Evolutionary conservation across 1,284 basidiomycete species (phyloP), one percentile per base, ranked within the genome.

Genomic region (Thecaphora thlaspeos): DNA sequence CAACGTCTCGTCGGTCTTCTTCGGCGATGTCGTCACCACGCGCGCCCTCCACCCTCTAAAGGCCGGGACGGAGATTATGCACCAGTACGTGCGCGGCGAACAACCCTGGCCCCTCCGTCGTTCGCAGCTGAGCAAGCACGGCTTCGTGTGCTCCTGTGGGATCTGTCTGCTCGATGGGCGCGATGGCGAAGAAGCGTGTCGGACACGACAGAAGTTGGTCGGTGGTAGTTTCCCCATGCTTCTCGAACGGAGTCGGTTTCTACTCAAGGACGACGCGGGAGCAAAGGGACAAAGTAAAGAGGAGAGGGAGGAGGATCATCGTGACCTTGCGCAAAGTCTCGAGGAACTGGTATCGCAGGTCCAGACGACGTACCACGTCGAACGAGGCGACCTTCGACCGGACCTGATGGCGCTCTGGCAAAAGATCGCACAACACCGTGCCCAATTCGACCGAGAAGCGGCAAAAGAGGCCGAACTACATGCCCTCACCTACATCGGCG

Each of bases 1-100:
- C 43, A 77, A 74, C 51, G 75, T 74, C 23, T 76, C 73, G 5
- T 73, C 73, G 3, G 69, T 76, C 12, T 77, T 77, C 44, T 67
- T 76, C 28, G 73, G 72, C 50, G 68, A 76, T 41, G 55, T 74
- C 38, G 71, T 77, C 44, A 65, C 69, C 30, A 76, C 74, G 21
- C 64, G 71, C 18, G 71, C 75, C 1, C 55, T 77, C 23, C 66
- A 68, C 30, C 55, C 57, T 11, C 56, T 77, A n/a, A 43, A 46
- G 11, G 46, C 52, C 26, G 74, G 74, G 11, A 72, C 68, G 14
- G 73, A 77, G 59, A 74, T 77, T 61, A 64, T 70, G 58, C 75
- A 77, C 51, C 73, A 72, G 48, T 77, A 77, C 48, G 74, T 76
- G 32, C 65, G 61, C 17, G 75, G 75, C 22, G 73, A 73, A 43